Percentiles rank a stretch among this genome's conserved stretches.
phyloP scores from a whole-genome alignment of 2,329 filamentous ascomycete species.

The Truncatella angustata region DNA sequence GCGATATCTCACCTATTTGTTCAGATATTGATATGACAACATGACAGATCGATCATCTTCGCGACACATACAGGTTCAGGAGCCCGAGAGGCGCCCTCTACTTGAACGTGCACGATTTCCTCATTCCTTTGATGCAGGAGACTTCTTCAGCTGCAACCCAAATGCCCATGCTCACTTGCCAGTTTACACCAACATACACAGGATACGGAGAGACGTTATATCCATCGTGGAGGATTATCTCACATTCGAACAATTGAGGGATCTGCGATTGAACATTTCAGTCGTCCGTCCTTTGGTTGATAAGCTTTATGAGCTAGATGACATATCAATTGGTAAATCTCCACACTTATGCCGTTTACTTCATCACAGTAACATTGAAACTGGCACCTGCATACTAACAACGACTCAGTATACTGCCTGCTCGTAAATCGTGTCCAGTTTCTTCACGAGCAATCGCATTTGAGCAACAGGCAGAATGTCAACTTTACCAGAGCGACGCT shows the following conservation, averaged over 20 bases:
- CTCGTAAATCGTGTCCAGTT: conserved; percentile 81
- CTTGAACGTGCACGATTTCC: conserved; percentile 33
- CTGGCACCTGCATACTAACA: conserved; percentile 10
- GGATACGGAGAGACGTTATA: conserved; percentile 63
- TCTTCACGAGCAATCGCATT: conserved; percentile 71
- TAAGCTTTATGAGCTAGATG: conserved; percentile 74
- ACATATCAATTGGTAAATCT: conserved; percentile 69
- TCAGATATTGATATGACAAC: too few relatives aligned
- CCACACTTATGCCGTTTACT: neutral
- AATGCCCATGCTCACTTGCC: conserved; percentile 63
- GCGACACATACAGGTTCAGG: conserved; percentile 16
- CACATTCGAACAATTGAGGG: conserved; percentile 73
- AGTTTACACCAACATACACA: conserved; percentile 76
- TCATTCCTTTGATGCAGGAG: conserved; percentile 36
- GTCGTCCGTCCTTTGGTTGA: conserved; percentile 82
- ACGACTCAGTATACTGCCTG: conserved; percentile 71
- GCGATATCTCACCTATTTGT: too few relatives aligned
- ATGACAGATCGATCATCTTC: conserved; percentile 12
- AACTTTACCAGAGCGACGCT: conserved; percentile 74
- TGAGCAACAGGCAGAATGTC: conserved; percentile 77
- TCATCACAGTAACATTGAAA: conserved; percentile 11
- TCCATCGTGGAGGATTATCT: conserved; percentile 62
- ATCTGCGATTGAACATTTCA: conserved; percentile 77
- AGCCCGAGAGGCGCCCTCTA: conserved; percentile 33
- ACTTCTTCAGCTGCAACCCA: conserved; percentile 51